These are phyloP conservation scores for Trichoderma sp. DNA, from an alignment of 2,329 filamentous ascomycete genomes.

Conservation along the genomic window DNA sequence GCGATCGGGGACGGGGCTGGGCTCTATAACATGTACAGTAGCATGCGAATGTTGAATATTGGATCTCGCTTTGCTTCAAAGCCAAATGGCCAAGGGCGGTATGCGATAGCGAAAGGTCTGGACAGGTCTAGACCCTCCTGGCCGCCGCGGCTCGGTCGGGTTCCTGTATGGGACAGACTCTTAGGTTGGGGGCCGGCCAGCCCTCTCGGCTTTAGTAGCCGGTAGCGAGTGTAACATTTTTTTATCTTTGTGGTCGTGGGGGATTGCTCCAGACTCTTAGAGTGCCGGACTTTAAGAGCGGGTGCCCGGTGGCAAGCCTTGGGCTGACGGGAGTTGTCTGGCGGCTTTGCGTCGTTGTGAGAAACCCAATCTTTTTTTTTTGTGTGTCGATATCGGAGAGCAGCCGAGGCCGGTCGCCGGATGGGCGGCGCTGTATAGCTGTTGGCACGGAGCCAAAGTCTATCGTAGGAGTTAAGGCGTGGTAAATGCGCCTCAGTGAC, in stretches of 20 bases:
- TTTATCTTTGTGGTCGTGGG: not conserved
- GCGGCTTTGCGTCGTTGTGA: not conserved
- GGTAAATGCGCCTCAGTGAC: slow-evolving; percentile 2
- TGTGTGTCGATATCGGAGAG: slow-evolving; percentile 14
- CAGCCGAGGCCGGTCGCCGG: not conserved
- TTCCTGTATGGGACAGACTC: not conserved
- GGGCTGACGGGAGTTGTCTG: slow-evolving; percentile 3
- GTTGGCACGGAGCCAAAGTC: not conserved
- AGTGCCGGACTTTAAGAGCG: not conserved
- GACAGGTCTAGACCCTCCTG: slow-evolving; percentile 22
- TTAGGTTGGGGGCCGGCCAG: not conserved
- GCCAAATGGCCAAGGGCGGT: not conserved
- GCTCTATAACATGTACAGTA: no score
- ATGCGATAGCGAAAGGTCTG: slow-evolving; percentile 5
- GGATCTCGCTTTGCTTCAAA: not conserved
- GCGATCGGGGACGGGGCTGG: not conserved
- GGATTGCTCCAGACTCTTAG: not conserved
- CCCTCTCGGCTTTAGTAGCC: slow-evolving; percentile 4
- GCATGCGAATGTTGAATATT: slow-evolving; percentile 16
- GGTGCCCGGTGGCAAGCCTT: slow-evolving; percentile 10
- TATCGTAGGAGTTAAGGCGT: not conserved
- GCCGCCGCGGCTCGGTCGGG: slow-evolving; percentile 13
- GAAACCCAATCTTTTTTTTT: not conserved
- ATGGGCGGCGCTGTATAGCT: not conserved
- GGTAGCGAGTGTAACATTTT: not conserved